Evolutionary conservation across 2,329 filamentous ascomycete genomes (phyloP), one percentile per base, ranked within the genome.

Genomic region (Didymella exigua): DNA sequence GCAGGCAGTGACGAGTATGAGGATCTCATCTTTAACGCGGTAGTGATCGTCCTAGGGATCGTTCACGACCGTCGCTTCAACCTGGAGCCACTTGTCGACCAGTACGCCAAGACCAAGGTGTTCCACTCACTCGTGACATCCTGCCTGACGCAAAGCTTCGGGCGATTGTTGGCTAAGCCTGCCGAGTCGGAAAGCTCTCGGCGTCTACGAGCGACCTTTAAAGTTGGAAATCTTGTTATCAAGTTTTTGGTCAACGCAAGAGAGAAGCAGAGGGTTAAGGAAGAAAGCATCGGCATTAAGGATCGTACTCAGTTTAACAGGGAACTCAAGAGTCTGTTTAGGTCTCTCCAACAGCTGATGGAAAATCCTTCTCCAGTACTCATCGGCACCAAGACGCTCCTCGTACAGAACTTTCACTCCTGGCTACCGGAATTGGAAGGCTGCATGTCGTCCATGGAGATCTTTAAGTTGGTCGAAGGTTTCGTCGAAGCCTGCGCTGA

Each of bases 41-140:
- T 99, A 48, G 91, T 98, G 19, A 89, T 89, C 34, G 91, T 98
- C 2, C 80, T 99, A 38, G 91, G 91, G 33, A 98, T 98, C 68
- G 91, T 96, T 5, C 91, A 97, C 70, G 95, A 99, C 74, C 86
- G 95, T 61, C 85, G 95, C 48, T 99, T 96, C 79, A 96, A 97
- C 66, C 81, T 98, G 7, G 88, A 89, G 1, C 93, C 93, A 0
- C 79, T 98, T 31, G 92, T 99, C 27, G 93, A 98, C 71, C 86
- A 92, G 54, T 98, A 98, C 70, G 91, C 92, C 2, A 89, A 93
- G 67, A 90, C 81, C 43, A 87, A 89, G 69, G 97, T 98, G 77
- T 92, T 95, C 70, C 97, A 96, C 71, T 93, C 93, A 0, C 95
- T 95, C 69, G 92, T 92, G 3, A 96, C 92, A 0, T 87, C 91